Percentiles rank a stretch among this genome's conserved stretches.
These are phyloP conservation scores for Aspergillus sp. DNA, from an alignment of 2,329 filamentous ascomycete species.

Conservation along the genomic window DNA sequence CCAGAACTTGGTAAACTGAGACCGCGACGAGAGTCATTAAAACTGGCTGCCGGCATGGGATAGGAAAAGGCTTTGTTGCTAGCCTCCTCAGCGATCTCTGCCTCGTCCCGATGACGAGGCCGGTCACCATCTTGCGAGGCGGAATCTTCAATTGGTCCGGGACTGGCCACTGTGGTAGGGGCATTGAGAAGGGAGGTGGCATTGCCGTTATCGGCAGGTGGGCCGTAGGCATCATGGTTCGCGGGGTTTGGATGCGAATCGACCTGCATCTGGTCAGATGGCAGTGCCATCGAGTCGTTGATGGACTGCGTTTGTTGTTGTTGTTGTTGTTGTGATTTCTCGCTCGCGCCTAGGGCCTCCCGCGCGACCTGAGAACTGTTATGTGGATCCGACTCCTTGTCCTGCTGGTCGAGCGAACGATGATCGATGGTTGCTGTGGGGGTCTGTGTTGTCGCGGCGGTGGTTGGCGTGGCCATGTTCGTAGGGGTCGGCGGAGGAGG, in stretches of 20 bases:
- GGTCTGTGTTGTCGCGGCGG: too few relatives aligned
- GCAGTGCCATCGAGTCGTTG: conserved; percentile 43
- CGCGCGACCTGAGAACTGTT: conserved; percentile 35
- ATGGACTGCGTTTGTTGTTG: conserved; percentile 21
- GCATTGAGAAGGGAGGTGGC: conserved; percentile 38
- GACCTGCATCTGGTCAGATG: conserved; percentile 35
- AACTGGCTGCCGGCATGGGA: conserved; percentile 47
- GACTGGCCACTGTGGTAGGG: conserved; percentile 43
- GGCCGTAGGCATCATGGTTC: conserved; percentile 41
- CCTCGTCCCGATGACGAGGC: conserved; percentile 27
- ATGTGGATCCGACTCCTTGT: conserved; percentile 19
- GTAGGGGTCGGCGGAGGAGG: conserved; percentile 29
- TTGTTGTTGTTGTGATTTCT: conserved; percentile 21
- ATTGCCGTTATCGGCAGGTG: conserved; percentile 41
- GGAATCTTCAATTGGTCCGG: conserved; percentile 39
- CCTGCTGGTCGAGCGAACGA: conserved; percentile 24
- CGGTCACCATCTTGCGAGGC: conserved; percentile 37
- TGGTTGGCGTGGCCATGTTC: conserved; percentile 39
- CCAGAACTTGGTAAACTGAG: conserved; percentile 52
- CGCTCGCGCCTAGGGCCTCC: conserved; percentile 32
- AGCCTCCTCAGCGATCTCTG: conserved; percentile 32
- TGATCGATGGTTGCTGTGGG: conserved; percentile 43
- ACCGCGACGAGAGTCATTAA: conserved; percentile 48
- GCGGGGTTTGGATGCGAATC: conserved; percentile 46
- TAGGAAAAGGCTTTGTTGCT: conserved; percentile 55